phyloP scores from a whole-genome alignment of 1,139 yeast species.

The Nadsonia commutata region DNA sequence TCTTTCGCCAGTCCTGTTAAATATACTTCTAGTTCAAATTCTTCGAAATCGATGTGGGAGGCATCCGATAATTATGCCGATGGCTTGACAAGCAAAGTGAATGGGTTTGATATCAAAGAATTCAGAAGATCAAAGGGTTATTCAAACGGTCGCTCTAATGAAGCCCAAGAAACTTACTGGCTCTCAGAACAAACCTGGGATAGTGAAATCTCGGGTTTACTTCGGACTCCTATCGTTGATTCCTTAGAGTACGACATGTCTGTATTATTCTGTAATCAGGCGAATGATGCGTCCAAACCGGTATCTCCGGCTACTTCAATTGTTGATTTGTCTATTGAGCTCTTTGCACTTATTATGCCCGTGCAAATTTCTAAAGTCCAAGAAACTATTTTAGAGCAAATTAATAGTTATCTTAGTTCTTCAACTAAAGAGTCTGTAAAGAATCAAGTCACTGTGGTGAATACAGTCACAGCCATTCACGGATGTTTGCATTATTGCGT shows the following conservation, averaged over 20 bases:
- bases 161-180: constrained; percentile 17
- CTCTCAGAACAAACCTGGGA: constrained; percentile 15
- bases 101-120: constrained; percentile 13
- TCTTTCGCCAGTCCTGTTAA: constrained; percentile 23
- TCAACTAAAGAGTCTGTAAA: constrained; percentile 12
- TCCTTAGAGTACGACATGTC: constrained; percentile 19
- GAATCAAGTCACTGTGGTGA: constrained; percentile 37
- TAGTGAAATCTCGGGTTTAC: constrained; percentile 12
- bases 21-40: constrained; percentile 3
- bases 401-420: constrained; percentile 37
- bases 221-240: constrained; percentile 13
- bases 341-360: constrained; percentile 61
- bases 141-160: constrained; percentile 6
- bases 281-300: constrained; percentile 6
- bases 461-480: constrained; percentile 49
- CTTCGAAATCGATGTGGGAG: constrained; percentile 18
- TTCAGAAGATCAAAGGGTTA: constrained; percentile 7
- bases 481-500: constrained; percentile 30
- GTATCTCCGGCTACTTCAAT: constrained; percentile 31
- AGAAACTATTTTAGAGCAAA: constrained; percentile 67
- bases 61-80: constrained; percentile 22
- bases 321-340: constrained; percentile 63
- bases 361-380: constrained; percentile 68
- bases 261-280: constrained; percentile 7
- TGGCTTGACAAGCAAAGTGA: constrained; percentile 21